Conservation (phyloP, 306 rosid genomes). For the Casuarina glauca region DNA sequence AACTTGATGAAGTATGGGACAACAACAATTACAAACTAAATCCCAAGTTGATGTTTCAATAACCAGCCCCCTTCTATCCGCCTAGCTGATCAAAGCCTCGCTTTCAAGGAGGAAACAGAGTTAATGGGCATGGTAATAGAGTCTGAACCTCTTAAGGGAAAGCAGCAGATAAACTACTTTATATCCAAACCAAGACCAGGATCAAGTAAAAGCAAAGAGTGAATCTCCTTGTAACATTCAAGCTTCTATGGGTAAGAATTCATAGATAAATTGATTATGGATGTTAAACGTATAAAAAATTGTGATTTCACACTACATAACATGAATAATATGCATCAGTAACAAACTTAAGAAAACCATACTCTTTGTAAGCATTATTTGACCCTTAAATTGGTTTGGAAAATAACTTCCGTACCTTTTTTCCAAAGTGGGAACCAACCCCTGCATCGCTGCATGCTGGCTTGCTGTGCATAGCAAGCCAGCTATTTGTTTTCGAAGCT, state of each 20-base stretch:
- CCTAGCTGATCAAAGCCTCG: slow-evolving; percentile 37
- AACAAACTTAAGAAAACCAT: too few species aligned
- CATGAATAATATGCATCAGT: too few species aligned
- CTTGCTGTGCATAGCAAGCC: too few species aligned
- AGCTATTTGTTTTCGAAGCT: too few species aligned
- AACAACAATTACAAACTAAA: slow-evolving; percentile 23
- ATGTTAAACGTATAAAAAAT: background rate
- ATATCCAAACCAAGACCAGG: background rate
- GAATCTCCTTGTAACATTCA: slow-evolving; percentile 21
- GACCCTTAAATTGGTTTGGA: too few species aligned
- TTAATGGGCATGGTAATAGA: slow-evolving; percentile 31
- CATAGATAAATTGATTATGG: background rate
- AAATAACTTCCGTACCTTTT: too few species aligned
- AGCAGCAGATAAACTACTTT: background rate
- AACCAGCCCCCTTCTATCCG: slow-evolving; percentile 24
- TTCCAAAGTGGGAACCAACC: too few species aligned
- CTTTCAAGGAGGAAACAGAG: slow-evolving; percentile 29
- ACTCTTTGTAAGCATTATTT: too few species aligned
- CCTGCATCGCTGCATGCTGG: too few species aligned
- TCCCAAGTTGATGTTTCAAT: slow-evolving; percentile 19
- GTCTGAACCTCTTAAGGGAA: slow-evolving; percentile 34
- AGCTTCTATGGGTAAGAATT: background rate
- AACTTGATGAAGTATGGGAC: slow-evolving; percentile 12
- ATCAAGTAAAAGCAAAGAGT: slow-evolving; percentile 22
- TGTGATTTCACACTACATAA: too few species aligned